Evolutionary conservation across 768 basidiomycete species (phyloP), one percentile per base, ranked within the genome.

Genomic region (Thelephora aurantiotincta): DNA sequence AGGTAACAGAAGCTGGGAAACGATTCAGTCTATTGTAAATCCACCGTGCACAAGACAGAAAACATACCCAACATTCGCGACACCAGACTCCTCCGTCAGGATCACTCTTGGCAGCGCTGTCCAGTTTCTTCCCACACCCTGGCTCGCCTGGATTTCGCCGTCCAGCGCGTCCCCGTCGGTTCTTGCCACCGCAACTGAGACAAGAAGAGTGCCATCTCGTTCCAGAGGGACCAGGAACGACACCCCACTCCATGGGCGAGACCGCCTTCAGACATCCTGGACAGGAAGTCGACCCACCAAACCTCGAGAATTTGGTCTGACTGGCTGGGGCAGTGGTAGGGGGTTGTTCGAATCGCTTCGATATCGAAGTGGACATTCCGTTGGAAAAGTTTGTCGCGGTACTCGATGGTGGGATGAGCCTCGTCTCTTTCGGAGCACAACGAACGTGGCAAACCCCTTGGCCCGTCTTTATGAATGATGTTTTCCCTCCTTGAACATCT

Each of bases 171-270:
- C 69, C 68, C 22, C 63, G 58, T 46, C 64, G 67, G 23, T 63
- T 63, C 60, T 77, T 84, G 0, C 88, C 88, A 1, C 88, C 88
- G 56, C 88, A 91, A 5, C 87, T 71, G 44, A 91, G 69, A 60
- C 88, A 91, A 35, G 70, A 58, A 6, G 72, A 68, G 60, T 91
- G 88, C 88, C 88, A 91, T 52, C 75, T 73, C 30, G 80, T 79
- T 33, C 82, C 82, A 50, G 84, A 80, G 19, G 88, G 88, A 4
- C 88, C 88, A 22, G 85, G 80, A 35, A 91, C 82, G 26, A 90
- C 86, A 7, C 88, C 88, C 49, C 75, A 70, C 56, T 90, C 88
- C 86, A 91, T 89, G 1, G 75, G 75, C 13, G 83, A 84, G 11
- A 90, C 88, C 0, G 74, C 58, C 54, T 74, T 77, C 46, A 68